Evolutionary conservation across 176 grass and related monocot species (phyloP), one percentile per base, ranked within the genome.

Genomic region (Rhynchospora tenuis): DNA sequence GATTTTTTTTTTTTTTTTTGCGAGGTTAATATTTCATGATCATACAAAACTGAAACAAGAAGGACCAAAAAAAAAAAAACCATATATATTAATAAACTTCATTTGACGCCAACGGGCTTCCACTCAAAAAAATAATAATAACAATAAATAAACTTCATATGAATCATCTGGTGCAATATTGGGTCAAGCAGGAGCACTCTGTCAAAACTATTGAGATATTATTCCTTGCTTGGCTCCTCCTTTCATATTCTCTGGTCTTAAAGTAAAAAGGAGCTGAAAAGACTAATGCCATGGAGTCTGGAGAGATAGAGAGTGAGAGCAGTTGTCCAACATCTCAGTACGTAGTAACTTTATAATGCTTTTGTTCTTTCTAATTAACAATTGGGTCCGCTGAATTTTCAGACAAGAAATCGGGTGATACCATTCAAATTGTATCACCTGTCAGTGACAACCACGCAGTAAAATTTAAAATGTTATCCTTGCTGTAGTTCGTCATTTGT

Each of bases 211-310:
- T 62, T 59, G 51, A 24, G 64, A 51, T 82, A 86, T 78, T 89
- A 91, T 94, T 92, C 84, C 73, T 92, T 94, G 79, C 90, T 87
- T 94, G 80, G 65, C 50, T 84, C 27, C 31, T 42, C 81, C 77
- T 60, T 83, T 85, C 84, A 19, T 82, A 7, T 73, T 6, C 28
- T 67, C 62, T 73, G 33, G 62, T 20, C 76, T 52, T 68, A 79
- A 84, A 84, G 71, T 73, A 89, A 82, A 54, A 88, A 61, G 71
- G 92, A 78, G 73, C 73, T 85, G 88, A 92, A 94, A 90, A 88
- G 86, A 88, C 89, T 28, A 61, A 67, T 24, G 78, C 65, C 84
- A 88, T 90, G 85, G 42, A 38, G 33, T 4, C 31, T 2, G 2
- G 0, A 38, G 33, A 38, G 59, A 81, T 89, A 86, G 87, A 86